Conservation (phyloP, 2,329 filamentous ascomycete species). For the Ascosphaera aggregata region DNA sequence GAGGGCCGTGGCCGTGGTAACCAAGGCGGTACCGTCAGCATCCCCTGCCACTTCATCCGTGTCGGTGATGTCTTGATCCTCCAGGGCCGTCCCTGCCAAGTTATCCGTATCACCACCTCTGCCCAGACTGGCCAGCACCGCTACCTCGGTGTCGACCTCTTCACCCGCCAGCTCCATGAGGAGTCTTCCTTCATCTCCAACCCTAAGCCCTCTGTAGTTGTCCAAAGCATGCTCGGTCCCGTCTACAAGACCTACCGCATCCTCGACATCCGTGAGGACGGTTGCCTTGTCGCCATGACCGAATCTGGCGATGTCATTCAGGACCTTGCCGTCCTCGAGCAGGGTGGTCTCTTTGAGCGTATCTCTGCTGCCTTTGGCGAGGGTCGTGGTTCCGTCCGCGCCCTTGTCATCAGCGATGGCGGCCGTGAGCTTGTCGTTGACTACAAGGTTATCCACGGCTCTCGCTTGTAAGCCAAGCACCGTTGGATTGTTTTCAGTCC, state of each 20-base stretch:
- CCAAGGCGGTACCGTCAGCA: constrained; percentile 70
- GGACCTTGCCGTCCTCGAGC: constrained; percentile 75
- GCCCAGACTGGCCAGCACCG: constrained; percentile 97
- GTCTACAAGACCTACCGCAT: constrained; percentile 99
- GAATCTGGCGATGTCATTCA: constrained; percentile 98
- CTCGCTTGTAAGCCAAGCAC: constrained; percentile 29
- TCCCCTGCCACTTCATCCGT: constrained; percentile 98
- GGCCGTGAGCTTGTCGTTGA: constrained; percentile 91
- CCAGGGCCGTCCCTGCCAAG: constrained; percentile 96
- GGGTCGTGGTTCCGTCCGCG: constrained; percentile 80
- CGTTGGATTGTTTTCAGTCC: background rate
- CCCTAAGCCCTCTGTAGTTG: constrained; percentile 85
- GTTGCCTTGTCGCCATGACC: constrained; percentile 80
- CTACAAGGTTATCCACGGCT: constrained; percentile 91
- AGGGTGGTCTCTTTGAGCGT: constrained; percentile 68
- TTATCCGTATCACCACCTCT: constrained; percentile 98
- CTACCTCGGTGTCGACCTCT: constrained; percentile 98
- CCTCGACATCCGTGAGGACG: constrained; percentile 78
- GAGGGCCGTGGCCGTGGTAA: constrained; percentile 24
- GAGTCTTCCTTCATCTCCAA: constrained; percentile 96
- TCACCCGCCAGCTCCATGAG: constrained; percentile 98
- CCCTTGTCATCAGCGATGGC: constrained; percentile 84
- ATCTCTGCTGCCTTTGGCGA: constrained; percentile 68
- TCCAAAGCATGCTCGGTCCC: constrained; percentile 98
- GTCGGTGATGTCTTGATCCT: constrained; percentile 97